These are phyloP conservation scores for Anaeromyces robustus DNA, from an alignment of 192 early-diverging fungal genomes.

Conservation along the genomic window DNA sequence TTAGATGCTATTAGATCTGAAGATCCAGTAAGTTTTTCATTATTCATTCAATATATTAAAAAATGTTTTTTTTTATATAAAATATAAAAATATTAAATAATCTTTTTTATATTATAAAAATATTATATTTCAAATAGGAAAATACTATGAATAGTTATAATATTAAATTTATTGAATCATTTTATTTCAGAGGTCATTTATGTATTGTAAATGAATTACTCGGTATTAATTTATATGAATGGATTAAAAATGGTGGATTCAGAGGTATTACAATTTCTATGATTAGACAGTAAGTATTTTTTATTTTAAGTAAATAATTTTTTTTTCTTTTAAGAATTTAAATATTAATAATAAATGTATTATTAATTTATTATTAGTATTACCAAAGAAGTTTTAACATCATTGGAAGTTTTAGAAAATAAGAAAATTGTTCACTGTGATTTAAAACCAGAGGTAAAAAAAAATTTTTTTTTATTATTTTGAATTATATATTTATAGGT, in stretches of 20 bases:
- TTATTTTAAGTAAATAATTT: not conserved
- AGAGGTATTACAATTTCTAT: constrained; percentile 67
- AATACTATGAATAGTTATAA: constrained; percentile 58
- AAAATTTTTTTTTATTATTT: not conserved
- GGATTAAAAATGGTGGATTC: constrained; percentile 84
- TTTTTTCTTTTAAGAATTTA: too few relatives aligned
- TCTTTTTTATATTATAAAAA: constrained; percentile 14
- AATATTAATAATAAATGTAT: not conserved
- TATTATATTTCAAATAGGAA: too few relatives aligned
- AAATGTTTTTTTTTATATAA: not conserved
- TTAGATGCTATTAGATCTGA: constrained; percentile 66
- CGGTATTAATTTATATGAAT: constrained; percentile 91
- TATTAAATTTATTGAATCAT: constrained; percentile 77
- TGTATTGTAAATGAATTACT: constrained; percentile 91
- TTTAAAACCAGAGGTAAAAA: constrained; percentile 77
- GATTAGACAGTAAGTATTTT: constrained; percentile 29
- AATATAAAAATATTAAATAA: not conserved
- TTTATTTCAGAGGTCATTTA: constrained; percentile 89
- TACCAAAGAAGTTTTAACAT: constrained; percentile 43
- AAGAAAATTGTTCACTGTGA: constrained; percentile 87
- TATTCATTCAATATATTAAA: not conserved
- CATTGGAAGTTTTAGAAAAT: constrained; percentile 46
- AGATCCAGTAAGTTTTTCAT: constrained; percentile 20
- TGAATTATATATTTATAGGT: not conserved
- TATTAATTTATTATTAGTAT: not conserved